Conservation (phyloP, 2,329 filamentous ascomycete species). For the Beauveria asiatica region DNA sequence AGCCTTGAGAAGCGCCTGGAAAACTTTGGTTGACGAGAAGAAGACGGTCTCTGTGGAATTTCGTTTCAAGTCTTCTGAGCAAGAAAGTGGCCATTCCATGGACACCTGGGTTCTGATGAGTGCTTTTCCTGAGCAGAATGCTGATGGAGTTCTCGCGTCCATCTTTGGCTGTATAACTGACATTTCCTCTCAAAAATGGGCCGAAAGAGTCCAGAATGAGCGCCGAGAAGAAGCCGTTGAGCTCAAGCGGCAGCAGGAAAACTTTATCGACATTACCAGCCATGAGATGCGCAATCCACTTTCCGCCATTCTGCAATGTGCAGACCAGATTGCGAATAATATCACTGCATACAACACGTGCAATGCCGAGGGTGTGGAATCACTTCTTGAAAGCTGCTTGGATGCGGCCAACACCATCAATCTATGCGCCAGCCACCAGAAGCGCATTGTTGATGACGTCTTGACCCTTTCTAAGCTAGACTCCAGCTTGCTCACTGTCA, state of each 20-base stretch:
- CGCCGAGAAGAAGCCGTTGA: conserved; percentile 75
- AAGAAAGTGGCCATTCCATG: conserved; percentile 48
- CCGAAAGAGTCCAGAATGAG: conserved; percentile 69
- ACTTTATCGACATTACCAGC: conserved; percentile 66
- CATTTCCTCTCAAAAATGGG: conserved; percentile 78
- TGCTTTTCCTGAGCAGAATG: conserved; percentile 63
- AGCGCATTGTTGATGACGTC: conserved; percentile 61
- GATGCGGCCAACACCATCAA: conserved; percentile 77
- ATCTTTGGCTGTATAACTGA: conserved; percentile 78
- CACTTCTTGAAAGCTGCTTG: conserved; percentile 46
- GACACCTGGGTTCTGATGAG: conserved; percentile 74
- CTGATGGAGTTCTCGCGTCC: conserved; percentile 56
- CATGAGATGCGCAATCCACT: conserved; percentile 73
- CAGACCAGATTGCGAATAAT: conserved; percentile 58
- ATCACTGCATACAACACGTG: conserved; percentile 34
- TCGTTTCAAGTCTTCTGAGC: conserved; percentile 61
- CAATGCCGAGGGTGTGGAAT: conserved; percentile 35
- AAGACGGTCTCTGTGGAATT: conserved; percentile 63
- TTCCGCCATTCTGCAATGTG: conserved; percentile 66
- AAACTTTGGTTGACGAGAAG: conserved; percentile 50
- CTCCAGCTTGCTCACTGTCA: conserved; percentile 60
- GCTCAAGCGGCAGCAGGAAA: conserved; percentile 63
- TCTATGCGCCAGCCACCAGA: conserved; percentile 71
- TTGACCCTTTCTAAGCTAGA: conserved; percentile 62
- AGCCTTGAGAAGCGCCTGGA: conserved; percentile 53